A percentile compares a stretch with the other conserved stretches of the same genome.
These are phyloP conservation scores for Pythium chondricola DNA, from an alignment of 352 stramenopile genomes.

Conservation along the genomic window DNA sequence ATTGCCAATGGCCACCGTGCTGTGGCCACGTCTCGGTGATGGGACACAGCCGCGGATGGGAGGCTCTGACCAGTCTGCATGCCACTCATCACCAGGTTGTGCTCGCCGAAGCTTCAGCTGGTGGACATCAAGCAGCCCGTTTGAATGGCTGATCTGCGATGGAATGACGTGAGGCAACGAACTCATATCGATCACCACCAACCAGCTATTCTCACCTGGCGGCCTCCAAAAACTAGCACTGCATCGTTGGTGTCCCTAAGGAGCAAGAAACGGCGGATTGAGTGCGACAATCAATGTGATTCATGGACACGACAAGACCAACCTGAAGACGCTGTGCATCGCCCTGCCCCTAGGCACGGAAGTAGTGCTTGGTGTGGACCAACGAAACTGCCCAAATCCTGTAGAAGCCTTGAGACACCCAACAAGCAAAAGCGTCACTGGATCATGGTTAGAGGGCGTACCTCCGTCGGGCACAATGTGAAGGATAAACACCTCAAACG, in stretches of 20 bases:
- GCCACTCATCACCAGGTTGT: constrained; percentile 4
- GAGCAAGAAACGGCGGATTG: not conserved
- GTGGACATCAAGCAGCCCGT: constrained; percentile 48
- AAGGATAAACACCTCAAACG: constrained; percentile 19
- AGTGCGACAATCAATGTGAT: not conserved
- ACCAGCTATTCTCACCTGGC: constrained; percentile 55
- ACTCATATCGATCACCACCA: too few relatives aligned
- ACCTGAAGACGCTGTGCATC: constrained; percentile 53
- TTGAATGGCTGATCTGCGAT: constrained; percentile 59
- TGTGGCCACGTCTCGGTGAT: constrained; percentile 46
- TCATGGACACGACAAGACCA: not conserved
- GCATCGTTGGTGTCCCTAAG: constrained; percentile 12
- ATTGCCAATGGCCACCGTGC: constrained; percentile 43
- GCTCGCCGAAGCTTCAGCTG: constrained; percentile 16
- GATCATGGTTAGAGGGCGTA: constrained; percentile 24
- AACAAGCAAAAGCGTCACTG: too few relatives aligned
- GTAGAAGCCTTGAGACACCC: not conserved
- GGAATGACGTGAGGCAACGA: too few relatives aligned
- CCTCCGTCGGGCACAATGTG: constrained; percentile 24
- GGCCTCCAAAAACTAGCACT: constrained; percentile 59
- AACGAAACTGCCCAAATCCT: constrained; percentile 33
- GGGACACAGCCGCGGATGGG: constrained; percentile 31
- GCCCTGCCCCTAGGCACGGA: constrained; percentile 34
- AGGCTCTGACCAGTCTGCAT: constrained; percentile 34
- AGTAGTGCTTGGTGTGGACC: constrained; percentile 34